Evolutionary conservation across 768 basidiomycete species (phyloP).

Genomic region (Trametes elegans): DNA sequence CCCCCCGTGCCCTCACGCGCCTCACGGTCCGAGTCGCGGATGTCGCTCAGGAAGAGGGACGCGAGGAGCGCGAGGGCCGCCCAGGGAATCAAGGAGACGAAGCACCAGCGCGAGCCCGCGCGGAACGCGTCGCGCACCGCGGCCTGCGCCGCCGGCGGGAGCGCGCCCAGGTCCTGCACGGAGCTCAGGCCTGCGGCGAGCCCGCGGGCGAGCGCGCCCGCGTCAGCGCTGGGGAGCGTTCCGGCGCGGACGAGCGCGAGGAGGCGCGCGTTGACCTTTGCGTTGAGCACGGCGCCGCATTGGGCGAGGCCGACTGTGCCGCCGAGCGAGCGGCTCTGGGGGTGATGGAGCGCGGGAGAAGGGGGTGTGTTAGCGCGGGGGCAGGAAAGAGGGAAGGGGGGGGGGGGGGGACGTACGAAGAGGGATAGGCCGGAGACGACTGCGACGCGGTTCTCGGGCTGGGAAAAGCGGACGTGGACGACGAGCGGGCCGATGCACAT

Average conservation of each 20-base stretch:
- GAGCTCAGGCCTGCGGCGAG: constrained; percentile 33
- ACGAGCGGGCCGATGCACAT: constrained; percentile 37
- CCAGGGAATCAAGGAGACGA: constrained; percentile 51
- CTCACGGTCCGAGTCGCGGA: constrained; percentile 31
- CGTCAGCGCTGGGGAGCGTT: constrained; percentile 30
- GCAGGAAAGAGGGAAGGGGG: too few relatives aligned
- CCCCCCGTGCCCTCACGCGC: background rate
- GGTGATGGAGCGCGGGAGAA: background rate
- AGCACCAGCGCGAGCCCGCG: constrained; percentile 41
- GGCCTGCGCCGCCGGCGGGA: constrained; percentile 36
- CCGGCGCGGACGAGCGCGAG: constrained; percentile 26
- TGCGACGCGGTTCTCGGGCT: constrained; percentile 39
- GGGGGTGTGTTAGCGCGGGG: background rate
- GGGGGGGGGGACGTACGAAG: constrained; percentile 38
- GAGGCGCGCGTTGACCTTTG: constrained; percentile 40
- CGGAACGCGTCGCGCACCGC: constrained; percentile 41
- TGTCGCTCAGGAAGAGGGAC: constrained; percentile 39
- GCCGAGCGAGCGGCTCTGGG: constrained; percentile 47
- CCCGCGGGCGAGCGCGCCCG: constrained; percentile 26
- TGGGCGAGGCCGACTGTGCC: constrained; percentile 55
- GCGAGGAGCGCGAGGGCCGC: constrained; percentile 33
- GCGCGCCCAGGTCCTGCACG: constrained; percentile 34
- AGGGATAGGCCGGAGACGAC: constrained; percentile 42
- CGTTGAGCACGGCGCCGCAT: constrained; percentile 46
- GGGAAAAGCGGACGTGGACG: constrained; percentile 47